Conservation (phyloP, 2,329 filamentous ascomycete genomes). For the Tolypocladium album region DNA sequence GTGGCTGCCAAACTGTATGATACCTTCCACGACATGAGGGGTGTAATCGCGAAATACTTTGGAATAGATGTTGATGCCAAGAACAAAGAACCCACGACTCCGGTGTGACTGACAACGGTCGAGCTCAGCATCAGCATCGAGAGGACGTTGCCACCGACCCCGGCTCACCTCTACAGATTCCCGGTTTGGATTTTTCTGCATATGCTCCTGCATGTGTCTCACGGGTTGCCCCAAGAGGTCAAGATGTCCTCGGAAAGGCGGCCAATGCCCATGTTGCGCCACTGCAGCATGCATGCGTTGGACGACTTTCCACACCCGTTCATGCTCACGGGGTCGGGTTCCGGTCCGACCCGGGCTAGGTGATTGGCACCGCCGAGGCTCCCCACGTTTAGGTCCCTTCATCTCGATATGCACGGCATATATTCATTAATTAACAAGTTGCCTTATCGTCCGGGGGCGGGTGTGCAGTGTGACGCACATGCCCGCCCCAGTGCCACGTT, state of each 20-base stretch:
- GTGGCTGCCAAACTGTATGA: background rate
- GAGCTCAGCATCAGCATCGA: background rate
- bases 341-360: background rate
- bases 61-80: background rate
- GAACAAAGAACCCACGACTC: background rate
- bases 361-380: background rate
- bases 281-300: background rate
- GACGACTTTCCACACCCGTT: background rate
- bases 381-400: background rate
- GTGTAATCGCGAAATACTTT: background rate
- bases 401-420: background rate
- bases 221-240: background rate
- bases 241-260: background rate
- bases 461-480: background rate
- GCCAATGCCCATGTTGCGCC: background rate
- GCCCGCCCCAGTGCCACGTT: background rate
- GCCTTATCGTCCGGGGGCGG: background rate
- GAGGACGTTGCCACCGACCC: background rate
- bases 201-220: background rate
- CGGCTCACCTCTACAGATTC: background rate
- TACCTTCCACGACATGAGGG: background rate
- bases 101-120: background rate
- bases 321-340: background rate
- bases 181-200: background rate
- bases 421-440: background rate